Conservation (phyloP, 768 basidiomycete species). For the Coprinopsis sp. region DNA sequence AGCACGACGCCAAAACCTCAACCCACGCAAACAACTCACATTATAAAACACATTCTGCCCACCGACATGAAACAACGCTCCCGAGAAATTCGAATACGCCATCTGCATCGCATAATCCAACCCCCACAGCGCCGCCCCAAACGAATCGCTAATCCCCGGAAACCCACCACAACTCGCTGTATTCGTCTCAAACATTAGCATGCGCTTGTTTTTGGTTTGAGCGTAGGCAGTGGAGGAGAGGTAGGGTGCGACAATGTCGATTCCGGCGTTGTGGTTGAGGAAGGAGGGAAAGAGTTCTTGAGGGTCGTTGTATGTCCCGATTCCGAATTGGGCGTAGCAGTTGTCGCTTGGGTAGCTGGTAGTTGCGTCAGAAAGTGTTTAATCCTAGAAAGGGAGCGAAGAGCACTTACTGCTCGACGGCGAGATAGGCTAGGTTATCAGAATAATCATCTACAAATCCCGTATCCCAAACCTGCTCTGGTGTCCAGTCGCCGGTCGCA, state of each 20-base stretch:
- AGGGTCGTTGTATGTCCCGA: slow-evolving; percentile 34
- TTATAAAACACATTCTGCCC: slow-evolving; percentile 69
- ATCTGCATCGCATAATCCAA: slow-evolving; percentile 61
- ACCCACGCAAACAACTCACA: slow-evolving; percentile 30
- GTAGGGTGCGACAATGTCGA: slow-evolving; percentile 49
- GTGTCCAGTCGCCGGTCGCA: slow-evolving; percentile 50
- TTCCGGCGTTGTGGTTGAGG: slow-evolving; percentile 54
- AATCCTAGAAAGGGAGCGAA: not conserved
- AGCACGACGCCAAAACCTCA: slow-evolving; percentile 20
- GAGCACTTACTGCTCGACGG: slow-evolving; percentile 52
- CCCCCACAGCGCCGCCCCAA: slow-evolving; percentile 62
- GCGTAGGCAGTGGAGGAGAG: slow-evolving; percentile 43
- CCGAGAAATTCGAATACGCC: slow-evolving; percentile 54
- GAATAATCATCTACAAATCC: slow-evolving; percentile 43
- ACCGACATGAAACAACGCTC: slow-evolving; percentile 55
- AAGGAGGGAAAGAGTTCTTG: slow-evolving; percentile 49
- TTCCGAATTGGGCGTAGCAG: slow-evolving; percentile 47
- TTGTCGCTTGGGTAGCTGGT: slow-evolving; percentile 47
- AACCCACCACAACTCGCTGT: slow-evolving; percentile 68
- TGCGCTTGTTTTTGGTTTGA: slow-evolving; percentile 36
- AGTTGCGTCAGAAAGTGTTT: not conserved
- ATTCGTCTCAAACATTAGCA: slow-evolving; percentile 72
- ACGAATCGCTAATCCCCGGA: slow-evolving; percentile 56
- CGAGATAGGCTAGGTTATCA: slow-evolving; percentile 38
- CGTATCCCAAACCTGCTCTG: slow-evolving; percentile 43